These are phyloP conservation scores for Vicia villosa DNA, from an alignment of 306 rosid genomes.

Conservation along the genomic window DNA sequence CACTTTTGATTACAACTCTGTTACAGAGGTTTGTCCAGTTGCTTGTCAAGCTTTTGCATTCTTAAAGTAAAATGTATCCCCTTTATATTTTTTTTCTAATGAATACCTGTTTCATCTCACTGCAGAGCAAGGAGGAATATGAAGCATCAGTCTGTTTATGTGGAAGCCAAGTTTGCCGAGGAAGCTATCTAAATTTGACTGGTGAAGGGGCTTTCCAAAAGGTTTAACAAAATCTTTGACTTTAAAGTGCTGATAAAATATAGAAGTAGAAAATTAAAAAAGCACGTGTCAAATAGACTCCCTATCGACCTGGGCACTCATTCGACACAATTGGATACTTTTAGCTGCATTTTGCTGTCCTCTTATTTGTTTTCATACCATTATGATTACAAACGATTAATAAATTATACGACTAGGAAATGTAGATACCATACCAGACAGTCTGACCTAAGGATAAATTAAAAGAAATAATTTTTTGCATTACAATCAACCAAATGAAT, in stretches of 20 bases:
- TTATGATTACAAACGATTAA: constrained; percentile 3
- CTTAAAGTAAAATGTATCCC: constrained; percentile 9
- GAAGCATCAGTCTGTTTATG: constrained; percentile 99
- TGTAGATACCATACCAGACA: background rate
- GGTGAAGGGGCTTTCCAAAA: constrained; percentile 96
- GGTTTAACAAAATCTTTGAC: constrained; percentile 47
- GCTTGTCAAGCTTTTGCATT: constrained; percentile 12
- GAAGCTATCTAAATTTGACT: constrained; percentile 94
- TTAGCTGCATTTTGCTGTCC: background rate
- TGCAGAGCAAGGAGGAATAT: constrained; percentile 97
- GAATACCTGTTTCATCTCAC: constrained; percentile 33
- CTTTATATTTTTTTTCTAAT: constrained; percentile 30
- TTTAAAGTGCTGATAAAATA: background rate
- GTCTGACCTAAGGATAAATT: background rate
- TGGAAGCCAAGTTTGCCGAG: constrained; percentile 99
- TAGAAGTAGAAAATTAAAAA: constrained; percentile 3
- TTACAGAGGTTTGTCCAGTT: constrained; percentile 85
- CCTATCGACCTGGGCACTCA: background rate
- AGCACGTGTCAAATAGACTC: constrained; percentile 13
- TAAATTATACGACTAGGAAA: background rate
- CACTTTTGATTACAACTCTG: constrained; percentile 97
- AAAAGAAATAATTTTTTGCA: too few relatives aligned
- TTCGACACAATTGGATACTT: background rate
- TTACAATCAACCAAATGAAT: background rate
- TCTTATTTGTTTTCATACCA: background rate